These are phyloP conservation scores for Venturia asperata DNA, from an alignment of 2,329 filamentous ascomycete species.

Conservation along the genomic window DNA sequence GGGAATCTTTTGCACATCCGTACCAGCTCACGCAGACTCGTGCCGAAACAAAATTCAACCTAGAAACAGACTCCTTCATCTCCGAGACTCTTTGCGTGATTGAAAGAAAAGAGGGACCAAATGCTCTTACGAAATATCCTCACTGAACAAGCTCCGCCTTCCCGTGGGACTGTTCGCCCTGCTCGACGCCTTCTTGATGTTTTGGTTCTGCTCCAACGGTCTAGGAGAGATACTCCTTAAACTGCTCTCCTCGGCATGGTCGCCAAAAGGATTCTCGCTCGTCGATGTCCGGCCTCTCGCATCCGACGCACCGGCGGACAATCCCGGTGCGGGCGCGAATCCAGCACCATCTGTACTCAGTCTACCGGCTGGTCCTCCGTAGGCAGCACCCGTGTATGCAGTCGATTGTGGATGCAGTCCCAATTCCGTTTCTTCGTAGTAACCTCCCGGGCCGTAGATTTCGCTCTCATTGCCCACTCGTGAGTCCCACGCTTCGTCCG, in stretches of 20 bases:
- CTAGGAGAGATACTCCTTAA: slow-evolving; percentile 68
- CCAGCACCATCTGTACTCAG: slow-evolving; percentile 32
- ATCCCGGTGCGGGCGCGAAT: slow-evolving; percentile 34
- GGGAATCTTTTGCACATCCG: too few relatives aligned
- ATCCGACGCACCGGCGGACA: slow-evolving; percentile 21
- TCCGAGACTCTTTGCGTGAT: too few relatives aligned
- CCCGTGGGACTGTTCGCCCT: slow-evolving; percentile 55
- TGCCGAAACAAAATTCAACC: too few relatives aligned
- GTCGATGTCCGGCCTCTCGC: slow-evolving; percentile 32
- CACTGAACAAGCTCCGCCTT: slow-evolving; percentile 62
- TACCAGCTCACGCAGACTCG: too few relatives aligned
- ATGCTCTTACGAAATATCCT: slow-evolving; percentile 49
- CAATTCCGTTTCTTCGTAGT: slow-evolving; percentile 72
- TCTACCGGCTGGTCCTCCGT: slow-evolving; percentile 26
- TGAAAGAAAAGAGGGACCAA: neutral
- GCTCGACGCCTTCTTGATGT: slow-evolving; percentile 30
- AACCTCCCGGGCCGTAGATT: slow-evolving; percentile 51
- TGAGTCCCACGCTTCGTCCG: slow-evolving; percentile 80
- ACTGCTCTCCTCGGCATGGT: slow-evolving; percentile 48
- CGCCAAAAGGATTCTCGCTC: slow-evolving; percentile 59
- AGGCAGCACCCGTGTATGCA: slow-evolving; percentile 34
- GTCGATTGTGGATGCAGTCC: slow-evolving; percentile 43
- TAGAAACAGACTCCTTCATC: too few relatives aligned
- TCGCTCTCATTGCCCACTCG: slow-evolving; percentile 69
- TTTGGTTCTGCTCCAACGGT: slow-evolving; percentile 51